A percentile compares a stretch with the other conserved stretches of the same genome.
Conservation (phyloP, 1,139 yeast genomes). For the Candida tunisiensis region DNA sequence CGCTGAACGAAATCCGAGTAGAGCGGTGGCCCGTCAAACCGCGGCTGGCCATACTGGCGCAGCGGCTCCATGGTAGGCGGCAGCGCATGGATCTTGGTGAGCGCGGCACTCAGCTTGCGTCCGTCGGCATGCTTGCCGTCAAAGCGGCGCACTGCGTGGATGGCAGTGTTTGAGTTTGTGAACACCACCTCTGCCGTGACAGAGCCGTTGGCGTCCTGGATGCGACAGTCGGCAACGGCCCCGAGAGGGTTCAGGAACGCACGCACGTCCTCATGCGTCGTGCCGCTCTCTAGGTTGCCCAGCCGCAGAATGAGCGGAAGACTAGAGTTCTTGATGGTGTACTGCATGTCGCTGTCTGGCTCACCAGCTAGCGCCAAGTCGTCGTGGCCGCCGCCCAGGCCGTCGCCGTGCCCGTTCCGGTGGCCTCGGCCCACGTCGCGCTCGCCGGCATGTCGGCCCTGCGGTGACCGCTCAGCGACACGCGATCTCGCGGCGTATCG, state of each 20-base stretch:
- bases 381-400: too few species aligned
- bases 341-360: too few species aligned
- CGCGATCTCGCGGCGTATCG: too few species aligned
- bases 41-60: too few species aligned
- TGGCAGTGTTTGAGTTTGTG: slow-evolving; percentile 8
- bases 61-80: too few species aligned
- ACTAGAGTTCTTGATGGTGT: slow-evolving; percentile 10
- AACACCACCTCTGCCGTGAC: slow-evolving; percentile 14
- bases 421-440: too few species aligned
- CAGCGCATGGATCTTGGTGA: slow-evolving; percentile 10
- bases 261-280: slow-evolving; percentile 12
- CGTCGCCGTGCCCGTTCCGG: too few species aligned
- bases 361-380: too few species aligned
- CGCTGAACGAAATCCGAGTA: too few species aligned
- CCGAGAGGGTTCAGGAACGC: slow-evolving; percentile 8
- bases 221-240: slow-evolving; percentile 9
- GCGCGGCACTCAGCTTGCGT: slow-evolving; percentile 8
- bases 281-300: slow-evolving; percentile 11
- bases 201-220: slow-evolving; percentile 5
- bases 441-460: too few species aligned
- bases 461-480: too few species aligned
- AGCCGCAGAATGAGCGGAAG: slow-evolving; percentile 13
- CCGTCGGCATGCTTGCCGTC: slow-evolving; percentile 15
- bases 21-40: too few species aligned
- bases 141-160: slow-evolving; percentile 9